A percentile compares a stretch with the other conserved stretches of the same genome.
phyloP scores from a whole-genome alignment of 2,329 filamentous ascomycete species.

The Pleoardoris graminearum region DNA sequence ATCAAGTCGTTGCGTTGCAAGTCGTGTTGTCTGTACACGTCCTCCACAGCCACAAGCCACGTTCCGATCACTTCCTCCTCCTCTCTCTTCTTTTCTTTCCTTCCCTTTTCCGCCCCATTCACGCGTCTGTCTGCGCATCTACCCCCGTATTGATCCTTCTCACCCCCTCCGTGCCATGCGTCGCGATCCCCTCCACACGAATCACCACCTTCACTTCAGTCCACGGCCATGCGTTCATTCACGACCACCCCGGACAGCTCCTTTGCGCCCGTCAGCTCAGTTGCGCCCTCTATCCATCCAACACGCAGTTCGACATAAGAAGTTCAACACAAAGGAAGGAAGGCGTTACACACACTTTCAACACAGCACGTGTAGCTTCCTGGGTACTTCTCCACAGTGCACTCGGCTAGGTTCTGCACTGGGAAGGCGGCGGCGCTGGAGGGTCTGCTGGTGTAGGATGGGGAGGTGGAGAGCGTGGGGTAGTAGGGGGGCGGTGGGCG shows the following conservation, averaged over 20 bases:
- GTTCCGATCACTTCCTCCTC: too few relatives aligned
- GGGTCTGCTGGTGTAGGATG: background rate
- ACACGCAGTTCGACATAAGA: too few relatives aligned
- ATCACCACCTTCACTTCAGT: background rate
- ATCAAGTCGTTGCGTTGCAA: background rate
- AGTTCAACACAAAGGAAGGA: too few relatives aligned
- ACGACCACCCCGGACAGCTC: background rate
- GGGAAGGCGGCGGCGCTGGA: background rate
- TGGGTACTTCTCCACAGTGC: background rate
- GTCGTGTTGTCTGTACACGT: too few relatives aligned
- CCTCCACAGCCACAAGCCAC: too few relatives aligned
- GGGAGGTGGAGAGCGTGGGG: background rate
- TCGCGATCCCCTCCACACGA: background rate
- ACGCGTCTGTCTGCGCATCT: background rate
- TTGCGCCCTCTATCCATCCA: too few relatives aligned
- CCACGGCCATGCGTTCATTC: background rate
- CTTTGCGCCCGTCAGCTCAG: too few relatives aligned
- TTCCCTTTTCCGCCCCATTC: background rate
- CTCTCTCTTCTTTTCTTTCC: too few relatives aligned
- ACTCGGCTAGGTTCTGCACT: background rate
- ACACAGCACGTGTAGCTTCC: background rate
- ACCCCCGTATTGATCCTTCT: background rate
- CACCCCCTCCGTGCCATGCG: background rate
- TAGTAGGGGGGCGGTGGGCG: background rate
- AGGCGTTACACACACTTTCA: background rate